Percentiles rank a stretch among this genome's conserved stretches.
Conservation (phyloP, 306 rosid species). For the Elaeagnus macrophylla region DNA sequence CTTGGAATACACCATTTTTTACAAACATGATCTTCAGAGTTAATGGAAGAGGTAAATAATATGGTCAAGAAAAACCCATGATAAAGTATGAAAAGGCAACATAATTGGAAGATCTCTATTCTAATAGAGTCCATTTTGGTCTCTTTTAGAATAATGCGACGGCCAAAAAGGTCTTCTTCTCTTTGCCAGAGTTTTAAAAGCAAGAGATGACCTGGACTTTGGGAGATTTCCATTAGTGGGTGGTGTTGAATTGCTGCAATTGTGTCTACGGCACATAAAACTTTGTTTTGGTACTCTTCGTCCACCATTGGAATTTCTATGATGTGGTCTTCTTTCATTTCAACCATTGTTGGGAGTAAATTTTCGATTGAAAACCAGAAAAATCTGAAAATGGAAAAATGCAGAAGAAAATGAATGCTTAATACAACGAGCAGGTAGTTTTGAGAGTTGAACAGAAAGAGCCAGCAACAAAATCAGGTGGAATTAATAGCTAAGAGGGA, state of each 20-base stretch:
- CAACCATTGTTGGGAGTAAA: conserved; percentile 36
- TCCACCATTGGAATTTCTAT: conserved; percentile 66
- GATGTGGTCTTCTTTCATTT: conserved; percentile 42
- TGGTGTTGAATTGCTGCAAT: conserved; percentile 65
- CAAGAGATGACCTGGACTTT: conserved; percentile 69
- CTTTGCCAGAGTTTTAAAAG: conserved; percentile 87
- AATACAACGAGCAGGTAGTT: background rate
- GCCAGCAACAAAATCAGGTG: background rate
- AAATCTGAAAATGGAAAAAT: background rate
- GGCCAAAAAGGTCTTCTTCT: conserved; percentile 56
- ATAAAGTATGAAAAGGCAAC: conserved; percentile 57
- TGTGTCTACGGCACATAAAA: conserved; percentile 19
- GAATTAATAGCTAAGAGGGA: background rate
- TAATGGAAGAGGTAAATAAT: conserved; percentile 48
- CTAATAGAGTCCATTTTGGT: conserved; percentile 40
- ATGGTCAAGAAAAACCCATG: conserved; percentile 57
- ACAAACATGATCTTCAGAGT: conserved; percentile 21
- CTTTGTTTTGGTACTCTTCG: conserved; percentile 42
- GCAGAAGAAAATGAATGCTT: background rate
- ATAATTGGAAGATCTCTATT: conserved; percentile 59
- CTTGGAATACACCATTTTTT: conserved; percentile 75
- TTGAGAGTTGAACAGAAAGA: background rate
- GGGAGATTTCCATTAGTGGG: conserved; percentile 65
- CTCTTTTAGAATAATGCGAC: conserved; percentile 41
- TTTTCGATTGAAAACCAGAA: background rate